Percentiles rank a stretch among this genome's conserved stretches.
These are phyloP conservation scores for Blakeslea trispora DNA, from an alignment of 371 early-diverging fungal genomes.

Conservation along the genomic window DNA sequence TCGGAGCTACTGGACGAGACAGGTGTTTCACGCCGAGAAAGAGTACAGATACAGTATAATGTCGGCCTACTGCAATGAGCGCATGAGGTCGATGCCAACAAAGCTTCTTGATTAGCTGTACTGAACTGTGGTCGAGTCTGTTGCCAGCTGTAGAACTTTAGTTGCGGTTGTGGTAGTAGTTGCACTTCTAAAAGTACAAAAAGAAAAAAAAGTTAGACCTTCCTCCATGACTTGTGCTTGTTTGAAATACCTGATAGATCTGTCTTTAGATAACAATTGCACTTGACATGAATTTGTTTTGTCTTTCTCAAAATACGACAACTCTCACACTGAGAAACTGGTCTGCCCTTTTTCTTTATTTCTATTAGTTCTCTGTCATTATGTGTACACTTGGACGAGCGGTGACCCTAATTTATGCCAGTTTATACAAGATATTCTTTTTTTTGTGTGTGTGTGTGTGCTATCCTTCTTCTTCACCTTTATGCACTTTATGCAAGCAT, in stretches of 20 bases:
- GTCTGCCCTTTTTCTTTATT: constrained; percentile 78
- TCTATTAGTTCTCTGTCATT: constrained; percentile 63
- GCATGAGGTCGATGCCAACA: constrained; percentile 10
- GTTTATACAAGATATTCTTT: not conserved
- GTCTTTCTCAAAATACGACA: constrained; percentile 74
- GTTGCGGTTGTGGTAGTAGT: not conserved
- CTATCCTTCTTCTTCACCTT: no score
- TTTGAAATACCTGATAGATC: not conserved
- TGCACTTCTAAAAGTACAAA: not conserved
- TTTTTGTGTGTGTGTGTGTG: no score
- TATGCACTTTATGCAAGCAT: constrained; percentile 48
- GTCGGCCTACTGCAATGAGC: constrained; percentile 22
- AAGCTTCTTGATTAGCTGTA: not conserved
- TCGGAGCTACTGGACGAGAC: constrained; percentile 32
- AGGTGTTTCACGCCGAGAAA: constrained; percentile 1
- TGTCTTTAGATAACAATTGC: constrained; percentile 53
- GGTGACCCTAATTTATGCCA: constrained; percentile 54
- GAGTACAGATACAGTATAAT: constrained; percentile 25
- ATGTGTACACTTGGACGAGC: constrained; percentile 63
- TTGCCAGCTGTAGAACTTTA: not conserved
- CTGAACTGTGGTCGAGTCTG: no score
- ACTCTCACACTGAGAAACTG: constrained; percentile 72
- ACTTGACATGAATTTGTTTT: constrained; percentile 73
- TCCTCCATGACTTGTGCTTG: not conserved
- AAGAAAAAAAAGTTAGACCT: not conserved